Base-by-base conservation (phyloP, 345 rosid species). In the Turnera subulata region DNA sequence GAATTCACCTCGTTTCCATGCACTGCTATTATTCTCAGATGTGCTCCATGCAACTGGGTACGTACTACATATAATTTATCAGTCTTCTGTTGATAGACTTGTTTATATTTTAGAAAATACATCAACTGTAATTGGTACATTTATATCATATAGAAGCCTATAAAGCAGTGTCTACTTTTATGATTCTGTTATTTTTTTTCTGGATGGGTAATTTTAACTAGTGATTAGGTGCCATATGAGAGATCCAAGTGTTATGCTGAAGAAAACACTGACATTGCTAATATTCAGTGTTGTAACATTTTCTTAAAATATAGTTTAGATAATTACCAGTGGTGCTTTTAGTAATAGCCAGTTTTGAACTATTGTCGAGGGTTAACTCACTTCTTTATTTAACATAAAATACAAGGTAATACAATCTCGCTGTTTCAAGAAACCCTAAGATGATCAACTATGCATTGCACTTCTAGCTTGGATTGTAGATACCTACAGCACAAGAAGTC, bases 321-420 rank as follows among this genome's bases (percentile, higher is more conserved):
- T 29, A 29, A 8, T 8, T 3, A 8, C 35, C 35, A 29, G 35
- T 29, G 35, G 8, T 29, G 35, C 35, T 29, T 29, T 29, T 29
- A 29, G 5, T 29, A 8, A 29, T 29, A 29, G 35, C 35, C 35
- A 8, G 8, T 29, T 8, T 8, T 62, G 35, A 32, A 44, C 22
- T 37, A 8, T 29, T 6, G 18, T 16, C 50, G 4, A 21, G 22
- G 9, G 14, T 14, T 33, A 25, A 24, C 12, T 3, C 38, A 14
- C 39, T n/a, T 46, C 25, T 44, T 23, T 4, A 25, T 23, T 15
- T 23, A 14, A 43, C 57, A 56, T 63, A 29, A 39, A 55, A 43
- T 49, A 21, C 15, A 56, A 58, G 29, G 50, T 43, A 18, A 43
- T n/a, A 20, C 48, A 20, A 33, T 15, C 23, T 18, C 23, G 4